phyloP scores from a whole-genome alignment of 2,329 filamentous ascomycete genomes.

The Xylaria sp. region DNA sequence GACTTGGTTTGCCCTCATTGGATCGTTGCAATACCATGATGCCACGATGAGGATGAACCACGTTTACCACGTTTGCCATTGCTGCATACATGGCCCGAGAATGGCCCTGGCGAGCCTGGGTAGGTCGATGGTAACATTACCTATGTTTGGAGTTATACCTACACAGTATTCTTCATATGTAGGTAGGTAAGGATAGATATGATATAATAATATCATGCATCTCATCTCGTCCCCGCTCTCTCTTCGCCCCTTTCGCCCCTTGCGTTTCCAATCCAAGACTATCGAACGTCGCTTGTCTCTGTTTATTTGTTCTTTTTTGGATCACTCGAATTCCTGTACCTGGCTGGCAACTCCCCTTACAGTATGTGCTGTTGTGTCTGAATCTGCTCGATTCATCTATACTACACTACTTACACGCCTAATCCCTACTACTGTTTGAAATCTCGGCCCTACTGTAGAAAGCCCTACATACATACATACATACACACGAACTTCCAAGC shows the following conservation, averaged over 20 bases:
- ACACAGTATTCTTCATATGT: too few species aligned
- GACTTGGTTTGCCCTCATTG: constrained; percentile 16
- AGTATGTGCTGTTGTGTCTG: not conserved
- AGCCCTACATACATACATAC: not conserved
- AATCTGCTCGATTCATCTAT: not conserved
- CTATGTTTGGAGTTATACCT: too few species aligned
- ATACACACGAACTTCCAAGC: not conserved
- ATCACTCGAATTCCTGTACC: constrained; percentile 14
- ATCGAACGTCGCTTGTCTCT: not conserved
- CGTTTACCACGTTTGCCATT: constrained; percentile 8
- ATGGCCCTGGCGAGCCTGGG: not conserved
- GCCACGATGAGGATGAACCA: constrained; percentile 15
- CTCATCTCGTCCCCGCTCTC: not conserved
- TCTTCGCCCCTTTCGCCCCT: too few species aligned
- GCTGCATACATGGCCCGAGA: not conserved
- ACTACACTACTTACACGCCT: too few species aligned
- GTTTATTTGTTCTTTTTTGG: not conserved
- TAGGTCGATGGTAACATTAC: too few species aligned
- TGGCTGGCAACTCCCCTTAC: constrained; percentile 1
- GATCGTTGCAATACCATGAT: not conserved
- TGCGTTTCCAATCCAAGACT: not conserved
- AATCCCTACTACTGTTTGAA: too few species aligned
- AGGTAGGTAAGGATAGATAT: not conserved
- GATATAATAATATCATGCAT: constrained; percentile 16
- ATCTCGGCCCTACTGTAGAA: too few species aligned